Conservation (phyloP, 208 protist genomes). For the Novymonas esmeraldas region DNA sequence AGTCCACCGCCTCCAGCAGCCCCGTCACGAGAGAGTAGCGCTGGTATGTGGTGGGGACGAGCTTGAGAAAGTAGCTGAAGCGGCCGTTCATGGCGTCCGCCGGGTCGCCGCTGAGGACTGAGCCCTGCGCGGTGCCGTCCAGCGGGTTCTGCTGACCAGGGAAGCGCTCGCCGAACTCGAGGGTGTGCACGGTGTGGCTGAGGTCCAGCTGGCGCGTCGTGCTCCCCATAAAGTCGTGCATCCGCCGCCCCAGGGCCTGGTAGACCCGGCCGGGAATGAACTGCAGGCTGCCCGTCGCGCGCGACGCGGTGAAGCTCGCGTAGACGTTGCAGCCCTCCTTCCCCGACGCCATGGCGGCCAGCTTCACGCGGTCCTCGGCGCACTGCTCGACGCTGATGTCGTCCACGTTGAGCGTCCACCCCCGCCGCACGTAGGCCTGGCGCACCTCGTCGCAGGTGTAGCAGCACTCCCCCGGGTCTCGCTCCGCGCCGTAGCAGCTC, state of each 20-base stretch:
- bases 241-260: constrained; percentile 35
- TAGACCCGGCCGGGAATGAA: constrained; percentile 75
- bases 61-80: constrained; percentile 90
- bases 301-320: constrained; percentile 62
- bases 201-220: constrained; percentile 63
- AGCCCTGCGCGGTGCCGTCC: constrained; percentile 46
- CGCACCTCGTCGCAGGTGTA: constrained; percentile 85
- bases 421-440: constrained; percentile 49
- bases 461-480: constrained; percentile 66
- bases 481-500: constrained; percentile 82
- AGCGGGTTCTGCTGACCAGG: constrained; percentile 82
- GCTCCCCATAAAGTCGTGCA: constrained; percentile 66
- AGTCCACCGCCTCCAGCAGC: constrained; percentile 39
- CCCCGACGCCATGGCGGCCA: constrained; percentile 22
- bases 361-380: constrained; percentile 54
- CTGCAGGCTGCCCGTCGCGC: constrained; percentile 86
- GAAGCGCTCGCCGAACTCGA: constrained; percentile 81
- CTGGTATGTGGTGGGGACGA: constrained; percentile 87
- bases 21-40: constrained; percentile 36
- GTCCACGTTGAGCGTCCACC: constrained; percentile 70
- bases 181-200: constrained; percentile 76
- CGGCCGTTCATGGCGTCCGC: constrained; percentile 59
- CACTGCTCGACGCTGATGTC: constrained; percentile 76
- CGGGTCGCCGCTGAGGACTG: constrained; percentile 18
- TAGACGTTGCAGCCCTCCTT: constrained; percentile 86